A percentile compares a stretch with the other conserved stretches of the same genome.
Conservation (phyloP, 495 filamentous ascomycete genomes). For the Trichoderma gamsii region DNA sequence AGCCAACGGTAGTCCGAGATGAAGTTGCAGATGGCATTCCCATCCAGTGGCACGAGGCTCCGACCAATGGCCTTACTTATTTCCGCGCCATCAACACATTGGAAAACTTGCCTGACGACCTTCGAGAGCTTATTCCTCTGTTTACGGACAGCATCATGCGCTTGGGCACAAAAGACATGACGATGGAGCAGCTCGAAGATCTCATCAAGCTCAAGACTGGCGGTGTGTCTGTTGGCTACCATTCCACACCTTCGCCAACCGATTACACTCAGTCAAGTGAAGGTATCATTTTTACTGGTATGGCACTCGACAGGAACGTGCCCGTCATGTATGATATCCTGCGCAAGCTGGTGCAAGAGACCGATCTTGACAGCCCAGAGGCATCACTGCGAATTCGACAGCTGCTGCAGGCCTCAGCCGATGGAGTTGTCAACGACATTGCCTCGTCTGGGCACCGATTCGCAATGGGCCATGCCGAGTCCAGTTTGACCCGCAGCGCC, state of each 20-base stretch:
- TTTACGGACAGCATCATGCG: constrained; percentile 92
- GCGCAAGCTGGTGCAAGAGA: constrained; percentile 72
- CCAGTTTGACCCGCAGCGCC: constrained; percentile 64
- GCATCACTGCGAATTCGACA: constrained; percentile 78
- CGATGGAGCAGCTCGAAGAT: constrained; percentile 94
- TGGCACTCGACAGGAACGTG: constrained; percentile 82
- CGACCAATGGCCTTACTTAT: constrained; percentile 93
- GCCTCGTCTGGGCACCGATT: constrained; percentile 81
- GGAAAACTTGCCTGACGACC: constrained; percentile 72
- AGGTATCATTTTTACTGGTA: constrained; percentile 75
- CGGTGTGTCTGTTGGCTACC: constrained; percentile 75
- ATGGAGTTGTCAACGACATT: constrained; percentile 85
- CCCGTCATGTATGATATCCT: constrained; percentile 85
- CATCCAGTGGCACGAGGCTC: constrained; percentile 85
- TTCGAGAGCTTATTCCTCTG: constrained; percentile 77
- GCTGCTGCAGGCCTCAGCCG: constrained; percentile 74
- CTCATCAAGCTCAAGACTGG: constrained; percentile 93
- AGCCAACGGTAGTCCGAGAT: constrained; percentile 61
- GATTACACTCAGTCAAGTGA: constrained; percentile 66
- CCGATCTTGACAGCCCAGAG: constrained; percentile 76
- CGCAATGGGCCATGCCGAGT: constrained; percentile 75
- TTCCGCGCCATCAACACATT: constrained; percentile 83
- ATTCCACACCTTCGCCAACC: constrained; percentile 66
- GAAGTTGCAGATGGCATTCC: constrained; percentile 57
- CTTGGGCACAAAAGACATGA: constrained; percentile 75